Percentiles rank a stretch among this genome's conserved stretches.
Evolutionary conservation across 106 monocot species (phyloP).

Genomic region (Dactylorhiza incarnata): DNA sequence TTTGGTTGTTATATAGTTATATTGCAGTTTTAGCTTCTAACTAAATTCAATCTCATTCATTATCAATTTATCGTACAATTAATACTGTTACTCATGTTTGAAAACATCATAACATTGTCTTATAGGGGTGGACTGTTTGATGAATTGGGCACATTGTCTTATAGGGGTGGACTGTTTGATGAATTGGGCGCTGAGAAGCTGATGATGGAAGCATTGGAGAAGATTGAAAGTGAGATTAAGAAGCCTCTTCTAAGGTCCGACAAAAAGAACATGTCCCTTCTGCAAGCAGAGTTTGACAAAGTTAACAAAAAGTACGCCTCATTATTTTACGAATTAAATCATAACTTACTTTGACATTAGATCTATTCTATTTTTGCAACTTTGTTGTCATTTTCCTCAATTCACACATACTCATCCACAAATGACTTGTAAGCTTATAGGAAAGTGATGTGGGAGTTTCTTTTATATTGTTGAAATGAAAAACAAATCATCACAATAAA

Average conservation of each 20-base stretch:
- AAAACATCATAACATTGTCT: neutral
- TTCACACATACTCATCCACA: too few species aligned
- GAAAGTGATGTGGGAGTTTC: too few species aligned
- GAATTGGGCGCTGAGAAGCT: conserved; percentile 70
- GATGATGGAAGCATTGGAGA: conserved; percentile 96
- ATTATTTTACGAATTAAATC: too few species aligned
- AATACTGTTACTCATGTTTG: too few species aligned
- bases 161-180: conserved; percentile 74
- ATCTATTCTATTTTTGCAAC: too few species aligned
- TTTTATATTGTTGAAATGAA: too few species aligned
- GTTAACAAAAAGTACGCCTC: conserved; percentile 81
- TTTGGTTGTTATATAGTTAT: neutral
- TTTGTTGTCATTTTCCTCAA: too few species aligned
- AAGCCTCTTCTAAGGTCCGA: conserved; percentile 89
- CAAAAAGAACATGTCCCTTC: conserved; percentile 92
- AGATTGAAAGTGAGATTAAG: conserved; percentile 88
- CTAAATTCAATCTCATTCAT: neutral
- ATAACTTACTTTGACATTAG: too few species aligned
- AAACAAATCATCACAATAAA: too few species aligned
- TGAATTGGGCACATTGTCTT: conserved; percentile 39
- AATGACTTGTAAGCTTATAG: too few species aligned
- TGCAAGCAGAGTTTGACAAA: conserved; percentile 83
- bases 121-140: conserved; percentile 68
- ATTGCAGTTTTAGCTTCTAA: neutral
- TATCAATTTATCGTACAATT: neutral